These are phyloP conservation scores for Tricholoma saponaceum DNA, from an alignment of 768 basidiomycete species.

Conservation along the genomic window DNA sequence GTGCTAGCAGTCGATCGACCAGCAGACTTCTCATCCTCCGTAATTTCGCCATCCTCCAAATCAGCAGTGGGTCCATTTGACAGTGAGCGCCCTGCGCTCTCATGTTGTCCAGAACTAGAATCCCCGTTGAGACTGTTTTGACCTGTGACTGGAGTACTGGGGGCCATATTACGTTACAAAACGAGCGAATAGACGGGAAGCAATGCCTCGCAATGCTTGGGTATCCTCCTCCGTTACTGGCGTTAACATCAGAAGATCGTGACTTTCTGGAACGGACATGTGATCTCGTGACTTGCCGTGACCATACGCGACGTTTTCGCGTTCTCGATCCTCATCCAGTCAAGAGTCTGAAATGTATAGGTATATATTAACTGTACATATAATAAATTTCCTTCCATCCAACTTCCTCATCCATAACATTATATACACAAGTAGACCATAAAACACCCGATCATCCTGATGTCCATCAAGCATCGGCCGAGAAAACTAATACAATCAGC, in stretches of 20 bases:
- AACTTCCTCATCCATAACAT: neutral
- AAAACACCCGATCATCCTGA: too few relatives aligned
- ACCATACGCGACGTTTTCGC: neutral
- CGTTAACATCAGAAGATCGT: neutral
- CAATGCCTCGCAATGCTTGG: neutral
- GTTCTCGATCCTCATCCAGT: neutral
- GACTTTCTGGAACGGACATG: neutral
- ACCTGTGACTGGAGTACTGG: neutral
- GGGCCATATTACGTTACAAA: slow-evolving; percentile 2
- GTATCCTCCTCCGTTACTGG: neutral
- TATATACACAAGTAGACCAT: neutral
- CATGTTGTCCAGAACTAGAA: neutral
- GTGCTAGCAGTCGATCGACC: neutral
- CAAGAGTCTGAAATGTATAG: neutral
- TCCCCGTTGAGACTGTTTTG: neutral
- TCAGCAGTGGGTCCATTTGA: neutral
- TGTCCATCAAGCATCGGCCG: neutral
- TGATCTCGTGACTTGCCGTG: neutral
- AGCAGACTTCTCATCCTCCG: slow-evolving; percentile 8
- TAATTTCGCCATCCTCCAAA: slow-evolving; percentile 18
- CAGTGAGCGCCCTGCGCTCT: neutral
- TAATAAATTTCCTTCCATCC: neutral
- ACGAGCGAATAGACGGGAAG: neutral
- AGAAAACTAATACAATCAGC: neutral
- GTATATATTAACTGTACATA: neutral